These are phyloP conservation scores for Pleurotus platypus DNA, from an alignment of 768 basidiomycete genomes.

Conservation along the genomic window DNA sequence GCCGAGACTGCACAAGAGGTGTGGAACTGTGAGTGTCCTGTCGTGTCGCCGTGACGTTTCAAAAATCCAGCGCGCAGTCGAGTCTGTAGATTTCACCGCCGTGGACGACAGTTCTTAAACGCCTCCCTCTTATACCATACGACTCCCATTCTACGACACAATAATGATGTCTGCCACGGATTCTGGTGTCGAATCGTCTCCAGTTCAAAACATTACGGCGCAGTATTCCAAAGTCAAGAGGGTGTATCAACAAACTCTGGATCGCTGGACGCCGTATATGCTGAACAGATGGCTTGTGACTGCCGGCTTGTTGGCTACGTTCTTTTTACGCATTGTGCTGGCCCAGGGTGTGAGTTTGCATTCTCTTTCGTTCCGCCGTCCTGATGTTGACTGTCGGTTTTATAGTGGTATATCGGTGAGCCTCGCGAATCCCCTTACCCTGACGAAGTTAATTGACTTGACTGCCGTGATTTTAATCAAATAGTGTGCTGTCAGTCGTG, in stretches of 20 bases:
- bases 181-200: conserved; percentile 39
- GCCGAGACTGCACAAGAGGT: neutral
- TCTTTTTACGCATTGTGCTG: conserved; percentile 81
- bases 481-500: neutral
- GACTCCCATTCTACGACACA: conserved; percentile 3
- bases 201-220: conserved; percentile 44
- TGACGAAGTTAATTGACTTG: no score
- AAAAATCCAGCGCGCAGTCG: neutral
- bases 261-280: conserved; percentile 87
- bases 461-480: neutral
- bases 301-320: conserved; percentile 64
- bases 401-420: conserved; percentile 91
- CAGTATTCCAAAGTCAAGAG: conserved; percentile 56
- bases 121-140: neutral
- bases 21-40: neutral
- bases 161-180: conserved; percentile 49
- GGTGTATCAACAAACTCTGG: conserved; percentile 85
- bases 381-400: conserved; percentile 13
- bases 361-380: neutral
- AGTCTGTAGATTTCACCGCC: neutral
- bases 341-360: conserved; percentile 77
- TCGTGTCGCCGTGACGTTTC: neutral
- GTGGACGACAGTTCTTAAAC: neutral
- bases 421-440: conserved; percentile 15
- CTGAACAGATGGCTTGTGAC: conserved; percentile 88